Conservation (phyloP, 805 yeast species). For the Priceomyces medius region DNA sequence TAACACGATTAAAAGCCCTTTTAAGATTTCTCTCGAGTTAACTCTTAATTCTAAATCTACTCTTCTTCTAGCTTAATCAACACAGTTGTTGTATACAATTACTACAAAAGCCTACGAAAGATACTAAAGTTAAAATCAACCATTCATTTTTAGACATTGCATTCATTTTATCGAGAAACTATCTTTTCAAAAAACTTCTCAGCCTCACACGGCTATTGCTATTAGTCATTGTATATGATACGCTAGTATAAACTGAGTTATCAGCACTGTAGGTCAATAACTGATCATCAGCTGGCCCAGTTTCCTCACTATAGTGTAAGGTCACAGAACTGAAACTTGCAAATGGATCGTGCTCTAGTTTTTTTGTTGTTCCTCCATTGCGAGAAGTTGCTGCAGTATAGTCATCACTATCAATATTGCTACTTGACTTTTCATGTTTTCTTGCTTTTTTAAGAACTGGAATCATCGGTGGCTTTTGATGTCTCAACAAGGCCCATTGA, state of each 20-base stretch:
- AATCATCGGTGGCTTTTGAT: constrained; percentile 93
- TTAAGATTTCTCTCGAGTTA: no score
- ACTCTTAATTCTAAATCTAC: no score
- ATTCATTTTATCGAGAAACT: constrained; percentile 1
- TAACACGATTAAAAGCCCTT: no score
- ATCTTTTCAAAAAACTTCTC: constrained; percentile 33
- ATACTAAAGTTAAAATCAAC: not conserved
- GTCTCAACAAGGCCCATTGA: constrained; percentile 93
- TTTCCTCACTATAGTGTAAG: constrained; percentile 65
- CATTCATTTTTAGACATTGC: not conserved
- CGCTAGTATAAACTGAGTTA: constrained; percentile 45
- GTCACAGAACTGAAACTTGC: constrained; percentile 84
- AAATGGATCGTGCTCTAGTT: constrained; percentile 65
- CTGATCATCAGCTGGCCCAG: constrained; percentile 27
- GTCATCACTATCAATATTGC: constrained; percentile 13
- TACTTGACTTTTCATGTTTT: constrained; percentile 16
- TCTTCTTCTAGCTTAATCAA: no score
- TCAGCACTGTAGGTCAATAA: constrained; percentile 48
- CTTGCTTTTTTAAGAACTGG: constrained; percentile 61
- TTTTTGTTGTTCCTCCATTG: constrained; percentile 7
- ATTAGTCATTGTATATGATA: constrained; percentile 53
- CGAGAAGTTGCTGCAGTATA: constrained; percentile 27
- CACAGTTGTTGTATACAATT: no score
- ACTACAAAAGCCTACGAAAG: no score
- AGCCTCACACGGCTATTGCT: constrained; percentile 19